These are phyloP conservation scores for Neckera pumila DNA, from an alignment of 225 moss, liverwort and hornwort species.

Conservation along the genomic window DNA sequence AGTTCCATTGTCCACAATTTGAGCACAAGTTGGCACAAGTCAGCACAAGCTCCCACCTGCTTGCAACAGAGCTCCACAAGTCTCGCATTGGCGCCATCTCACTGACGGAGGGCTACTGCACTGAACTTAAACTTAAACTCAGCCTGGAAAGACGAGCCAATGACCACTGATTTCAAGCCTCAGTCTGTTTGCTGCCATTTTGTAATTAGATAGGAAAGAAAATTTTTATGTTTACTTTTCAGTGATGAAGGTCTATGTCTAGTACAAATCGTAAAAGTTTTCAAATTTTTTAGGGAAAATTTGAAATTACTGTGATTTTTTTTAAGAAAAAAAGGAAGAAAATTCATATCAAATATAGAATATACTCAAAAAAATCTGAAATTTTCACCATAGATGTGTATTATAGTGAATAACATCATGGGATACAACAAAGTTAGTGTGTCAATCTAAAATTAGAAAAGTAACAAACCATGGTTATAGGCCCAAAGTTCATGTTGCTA, in stretches of 20 bases:
- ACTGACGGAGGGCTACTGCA: background rate
- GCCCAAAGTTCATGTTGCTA: background rate
- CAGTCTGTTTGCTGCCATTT: background rate
- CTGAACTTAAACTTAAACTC: no score
- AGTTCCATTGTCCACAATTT: background rate
- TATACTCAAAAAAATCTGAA: background rate
- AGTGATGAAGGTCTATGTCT: background rate
- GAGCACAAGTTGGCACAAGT: background rate
- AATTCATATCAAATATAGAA: background rate
- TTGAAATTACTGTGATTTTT: background rate
- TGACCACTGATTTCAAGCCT: background rate
- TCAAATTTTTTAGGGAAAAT: background rate
- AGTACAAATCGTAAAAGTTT: rapidly evolving
- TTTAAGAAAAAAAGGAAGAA: background rate
- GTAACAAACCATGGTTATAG: background rate
- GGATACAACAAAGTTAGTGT: background rate
- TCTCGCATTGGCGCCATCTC: background rate
- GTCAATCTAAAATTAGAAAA: background rate
- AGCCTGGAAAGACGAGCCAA: background rate
- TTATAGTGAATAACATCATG: background rate
- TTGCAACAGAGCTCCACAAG: background rate
- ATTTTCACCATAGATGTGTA: background rate
- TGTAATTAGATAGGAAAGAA: background rate
- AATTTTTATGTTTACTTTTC: background rate
- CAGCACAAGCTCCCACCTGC: background rate